Conservation (phyloP, 2,329 filamentous ascomycete genomes). For the Aspergillus neotritici region DNA sequence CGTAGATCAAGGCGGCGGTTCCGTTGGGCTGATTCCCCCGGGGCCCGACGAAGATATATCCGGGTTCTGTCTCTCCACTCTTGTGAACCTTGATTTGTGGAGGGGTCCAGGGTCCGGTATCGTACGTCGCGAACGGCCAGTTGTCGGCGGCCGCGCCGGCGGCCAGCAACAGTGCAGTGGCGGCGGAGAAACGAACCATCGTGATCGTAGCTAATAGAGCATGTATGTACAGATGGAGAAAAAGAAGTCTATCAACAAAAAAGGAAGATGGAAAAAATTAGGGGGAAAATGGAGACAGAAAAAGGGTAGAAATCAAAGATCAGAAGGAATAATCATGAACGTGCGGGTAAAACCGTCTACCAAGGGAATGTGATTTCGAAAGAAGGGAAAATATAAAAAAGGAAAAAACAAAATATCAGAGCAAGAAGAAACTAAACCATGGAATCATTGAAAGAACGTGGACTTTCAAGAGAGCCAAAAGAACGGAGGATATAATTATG, state of each 20-base stretch:
- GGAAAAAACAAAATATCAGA: no score
- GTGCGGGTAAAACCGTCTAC: no score
- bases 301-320: no score
- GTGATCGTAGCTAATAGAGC: no score
- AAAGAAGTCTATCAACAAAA: neutral
- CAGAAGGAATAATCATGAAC: no score
- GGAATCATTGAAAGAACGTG: no score
- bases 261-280: neutral
- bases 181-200: slow-evolving; percentile 5
- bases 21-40: slow-evolving; percentile 23
- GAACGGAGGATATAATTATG: no score
- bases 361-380: no score
- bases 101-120: slow-evolving; percentile 17
- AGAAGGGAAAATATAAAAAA: no score
- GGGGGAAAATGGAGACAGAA: no score
- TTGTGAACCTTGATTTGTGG: slow-evolving; percentile 28
- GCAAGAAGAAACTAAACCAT: no score
- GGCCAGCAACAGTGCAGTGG: slow-evolving; percentile 14
- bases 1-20: slow-evolving; percentile 32
- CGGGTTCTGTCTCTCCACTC: slow-evolving; percentile 26
- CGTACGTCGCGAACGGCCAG: slow-evolving; percentile 14
- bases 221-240: neutral
- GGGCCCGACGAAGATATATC: slow-evolving; percentile 32
- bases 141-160: slow-evolving; percentile 13
- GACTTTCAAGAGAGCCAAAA: no score